Conservation (phyloP, 164 flowering plant genomes). For the Sedum album region DNA sequence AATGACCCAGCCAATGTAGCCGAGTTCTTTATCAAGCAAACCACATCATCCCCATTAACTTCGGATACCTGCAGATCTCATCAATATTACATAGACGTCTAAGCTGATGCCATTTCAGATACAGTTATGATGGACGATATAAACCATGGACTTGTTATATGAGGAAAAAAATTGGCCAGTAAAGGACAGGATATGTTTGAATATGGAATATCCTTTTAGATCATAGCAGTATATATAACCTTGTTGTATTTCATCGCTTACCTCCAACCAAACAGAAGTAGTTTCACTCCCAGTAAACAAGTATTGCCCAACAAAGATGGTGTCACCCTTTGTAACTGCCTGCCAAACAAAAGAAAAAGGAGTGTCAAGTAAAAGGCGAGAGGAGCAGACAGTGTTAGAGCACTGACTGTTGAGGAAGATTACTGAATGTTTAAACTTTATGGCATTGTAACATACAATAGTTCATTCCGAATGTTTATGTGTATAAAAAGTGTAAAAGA, state of each 20-base stretch:
- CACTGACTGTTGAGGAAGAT: too few species aligned
- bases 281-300: conserved; percentile 64
- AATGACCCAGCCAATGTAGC: conserved; percentile 41
- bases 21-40: conserved; percentile 48
- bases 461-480: too few species aligned
- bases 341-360: background rate
- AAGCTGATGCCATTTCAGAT: too few species aligned
- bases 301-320: conserved; percentile 71
- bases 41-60: conserved; percentile 51
- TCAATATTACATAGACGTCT: background rate
- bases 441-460: background rate
- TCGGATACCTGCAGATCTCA: conserved; percentile 35
- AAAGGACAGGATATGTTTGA: background rate
- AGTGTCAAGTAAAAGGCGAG: conserved; percentile 10
- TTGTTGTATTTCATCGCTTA: conserved; percentile 13
- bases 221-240: background rate
- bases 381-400: too few species aligned
- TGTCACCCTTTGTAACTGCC: conserved; percentile 43
- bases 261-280: conserved; percentile 72
- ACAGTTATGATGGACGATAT: background rate
- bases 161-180: background rate
- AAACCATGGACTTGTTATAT: background rate
- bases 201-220: too few species aligned
- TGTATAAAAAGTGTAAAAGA: too few species aligned
- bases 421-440: too few species aligned